Conservation (phyloP, 2,329 filamentous ascomycete species). For the Penicillium sp. region DNA sequence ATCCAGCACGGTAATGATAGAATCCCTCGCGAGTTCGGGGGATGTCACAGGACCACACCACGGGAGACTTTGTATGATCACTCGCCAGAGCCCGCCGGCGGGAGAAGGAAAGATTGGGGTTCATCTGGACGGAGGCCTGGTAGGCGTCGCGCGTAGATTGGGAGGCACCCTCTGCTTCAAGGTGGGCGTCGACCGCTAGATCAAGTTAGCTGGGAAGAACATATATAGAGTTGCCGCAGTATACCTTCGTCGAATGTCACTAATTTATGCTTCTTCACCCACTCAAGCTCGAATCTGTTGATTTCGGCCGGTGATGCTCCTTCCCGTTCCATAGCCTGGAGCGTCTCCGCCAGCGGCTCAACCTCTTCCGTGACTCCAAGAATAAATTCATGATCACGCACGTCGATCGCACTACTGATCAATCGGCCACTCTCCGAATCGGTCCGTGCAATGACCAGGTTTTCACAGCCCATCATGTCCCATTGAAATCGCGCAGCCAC, state of each 20-base stretch:
- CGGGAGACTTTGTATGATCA: conserved; percentile 62
- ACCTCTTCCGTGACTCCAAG: conserved; percentile 77
- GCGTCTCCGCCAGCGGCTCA: conserved; percentile 78
- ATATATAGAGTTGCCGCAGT: not conserved
- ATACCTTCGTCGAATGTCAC: conserved; percentile 82
- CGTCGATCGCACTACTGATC: conserved; percentile 85
- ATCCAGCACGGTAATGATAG: conserved; percentile 60
- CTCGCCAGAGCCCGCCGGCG: conserved; percentile 71
- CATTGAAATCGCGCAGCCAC: conserved; percentile 92
- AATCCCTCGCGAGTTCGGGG: conserved; percentile 85
- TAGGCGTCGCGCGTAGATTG: conserved; percentile 67
- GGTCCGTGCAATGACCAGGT: conserved; percentile 88
- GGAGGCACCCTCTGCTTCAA: conserved; percentile 63
- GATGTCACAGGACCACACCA: conserved; percentile 87
- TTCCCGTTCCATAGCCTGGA: conserved; percentile 82
- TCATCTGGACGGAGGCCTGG: conserved; percentile 57
- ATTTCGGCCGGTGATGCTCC: conserved; percentile 78
- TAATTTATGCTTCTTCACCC: conserved; percentile 82
- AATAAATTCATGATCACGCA: conserved; percentile 95
- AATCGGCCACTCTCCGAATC: conserved; percentile 93
- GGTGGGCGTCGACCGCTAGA: conserved; percentile 69
- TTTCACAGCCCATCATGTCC: conserved; percentile 97
- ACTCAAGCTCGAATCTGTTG: conserved; percentile 78
- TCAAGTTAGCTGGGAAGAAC: conserved; percentile 11
- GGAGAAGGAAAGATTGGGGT: conserved; percentile 73